Evolutionary conservation across 2,329 filamentous ascomycete species (phyloP).

Genomic region (Coleophoma crateriformis): DNA sequence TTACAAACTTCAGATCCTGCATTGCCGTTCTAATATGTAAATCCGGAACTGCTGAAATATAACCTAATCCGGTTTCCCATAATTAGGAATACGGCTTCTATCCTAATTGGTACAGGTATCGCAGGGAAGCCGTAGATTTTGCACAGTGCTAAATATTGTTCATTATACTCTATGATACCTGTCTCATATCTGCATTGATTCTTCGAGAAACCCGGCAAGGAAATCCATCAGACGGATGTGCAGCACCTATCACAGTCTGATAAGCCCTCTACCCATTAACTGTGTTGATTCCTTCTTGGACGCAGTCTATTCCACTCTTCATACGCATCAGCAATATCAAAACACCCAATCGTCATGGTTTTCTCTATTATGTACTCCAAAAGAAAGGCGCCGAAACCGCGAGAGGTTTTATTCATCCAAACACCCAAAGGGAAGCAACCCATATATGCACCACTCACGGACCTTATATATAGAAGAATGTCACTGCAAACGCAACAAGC

Average conservation of each 20-base stretch:
- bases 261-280: slow-evolving; percentile 13
- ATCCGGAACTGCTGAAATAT: slow-evolving; percentile 60
- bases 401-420: too few relatives aligned
- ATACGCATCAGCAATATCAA: slow-evolving; percentile 15
- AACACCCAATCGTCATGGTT: slow-evolving; percentile 34
- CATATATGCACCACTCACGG: too few relatives aligned
- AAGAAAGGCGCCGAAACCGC: too few relatives aligned
- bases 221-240: background rate
- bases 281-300: slow-evolving; percentile 7
- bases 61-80: slow-evolving; percentile 61
- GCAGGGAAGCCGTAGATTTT: too few relatives aligned
- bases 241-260: slow-evolving; percentile 3
- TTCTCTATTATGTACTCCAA: too few relatives aligned
- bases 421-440: too few relatives aligned
- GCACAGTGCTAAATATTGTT: too few relatives aligned
- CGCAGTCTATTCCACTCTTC: slow-evolving; percentile 12
- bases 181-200: background rate
- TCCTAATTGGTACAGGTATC: slow-evolving; percentile 41
- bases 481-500: too few relatives aligned
- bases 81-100: slow-evolving; percentile 63
- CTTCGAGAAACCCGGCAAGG: background rate
- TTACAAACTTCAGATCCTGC: slow-evolving; percentile 33
- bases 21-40: slow-evolving; percentile 65
- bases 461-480: too few relatives aligned
- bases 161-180: too few relatives aligned